Evolutionary conservation across 768 basidiomycete species (phyloP).

Genomic region (Arthromyces matolae): DNA sequence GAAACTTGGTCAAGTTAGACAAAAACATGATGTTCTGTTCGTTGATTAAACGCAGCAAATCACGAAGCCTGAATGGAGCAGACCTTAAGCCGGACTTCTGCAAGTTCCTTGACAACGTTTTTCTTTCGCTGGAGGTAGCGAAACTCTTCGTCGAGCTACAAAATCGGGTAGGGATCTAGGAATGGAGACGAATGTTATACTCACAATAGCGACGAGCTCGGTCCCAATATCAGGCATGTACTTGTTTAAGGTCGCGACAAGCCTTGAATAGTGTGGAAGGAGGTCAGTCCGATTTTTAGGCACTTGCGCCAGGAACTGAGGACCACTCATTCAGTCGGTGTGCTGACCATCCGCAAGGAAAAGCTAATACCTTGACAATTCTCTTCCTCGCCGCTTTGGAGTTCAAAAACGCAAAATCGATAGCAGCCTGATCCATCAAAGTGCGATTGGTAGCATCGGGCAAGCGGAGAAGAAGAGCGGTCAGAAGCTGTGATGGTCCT

Average conservation of each 20-base stretch:
- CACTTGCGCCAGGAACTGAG: conserved; percentile 74
- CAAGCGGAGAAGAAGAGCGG: conserved; percentile 83
- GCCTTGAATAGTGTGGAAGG: conserved; percentile 86
- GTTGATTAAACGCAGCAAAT: neutral
- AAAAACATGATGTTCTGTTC: conserved; percentile 84
- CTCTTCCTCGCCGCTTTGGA: conserved; percentile 95
- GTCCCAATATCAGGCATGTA: conserved; percentile 94
- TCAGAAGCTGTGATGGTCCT: conserved; percentile 91
- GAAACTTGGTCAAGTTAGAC: conserved; percentile 94
- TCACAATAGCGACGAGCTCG: conserved; percentile 76
- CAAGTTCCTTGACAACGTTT: conserved; percentile 85
- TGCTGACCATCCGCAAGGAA: too few relatives aligned
- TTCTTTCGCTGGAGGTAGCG: conserved; percentile 93
- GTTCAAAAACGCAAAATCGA: conserved; percentile 95
- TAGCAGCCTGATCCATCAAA: conserved; percentile 87
- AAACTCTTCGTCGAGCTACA: conserved; percentile 93
- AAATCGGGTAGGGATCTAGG: conserved; percentile 6
- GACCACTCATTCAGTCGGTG: neutral
- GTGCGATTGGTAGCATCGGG: conserved; percentile 92
- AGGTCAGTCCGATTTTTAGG: conserved; percentile 88
- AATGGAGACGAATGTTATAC: too few relatives aligned
- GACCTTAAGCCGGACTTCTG: conserved; percentile 84
- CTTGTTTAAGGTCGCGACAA: conserved; percentile 81
- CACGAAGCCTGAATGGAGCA: conserved; percentile 1
- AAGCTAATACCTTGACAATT: conserved; percentile 64